Base-by-base conservation (phyloP, 495 filamentous ascomycete genomes). In the Aspergillus baeticus region DNA sequence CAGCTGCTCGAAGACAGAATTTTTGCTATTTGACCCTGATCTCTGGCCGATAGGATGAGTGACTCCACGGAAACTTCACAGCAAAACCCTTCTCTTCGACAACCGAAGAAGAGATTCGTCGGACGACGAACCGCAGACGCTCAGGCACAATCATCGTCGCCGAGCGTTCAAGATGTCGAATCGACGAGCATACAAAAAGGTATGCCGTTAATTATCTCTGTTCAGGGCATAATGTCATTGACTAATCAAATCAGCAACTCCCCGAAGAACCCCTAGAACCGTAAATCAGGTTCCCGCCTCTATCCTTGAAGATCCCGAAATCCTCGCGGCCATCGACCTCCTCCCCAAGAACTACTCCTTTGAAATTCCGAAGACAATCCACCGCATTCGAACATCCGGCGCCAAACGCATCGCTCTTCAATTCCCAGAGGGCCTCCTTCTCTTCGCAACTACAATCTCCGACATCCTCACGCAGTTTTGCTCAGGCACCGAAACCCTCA, bases 381-480 rank as follows among this genome's bases (percentile, higher is more conserved):
- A 97, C 70, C 85, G 92, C 23, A 91, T 99, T 63, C 90, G 91
- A 38, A 84, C 84, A 10, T 82, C 86, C 13, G 81, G 78, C 3
- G 86, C 92, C 0, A 91, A 84, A 62, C 86, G 85, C 43, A 84
- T 99, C 0, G 94, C 91, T 2, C 79, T 99, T 14, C 94, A 99
- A 66, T 96, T 99, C 80, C 94, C 94, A 20, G 95, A 98, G 66
- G 94, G 94, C 7, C 84, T 99, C 0, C 84, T 98, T 23, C 80
- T 99, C 21, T 99, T 98, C 69, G 95, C 94, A 23, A 96, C 94
- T 42, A 98, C 94, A 15, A 96, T 99, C 53, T 95, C 95, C 3
- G 94, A 99, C 72, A 99, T 98, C 71, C 77, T 99, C 33, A 91
- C 89, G 10, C 85, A 88, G 59, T 99, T 99, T 77, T 99, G 94